A percentile compares a stretch with the other conserved stretches of the same genome.
Conservation (phyloP, 306 rosid genomes). For the Prunus kanzakura region DNA sequence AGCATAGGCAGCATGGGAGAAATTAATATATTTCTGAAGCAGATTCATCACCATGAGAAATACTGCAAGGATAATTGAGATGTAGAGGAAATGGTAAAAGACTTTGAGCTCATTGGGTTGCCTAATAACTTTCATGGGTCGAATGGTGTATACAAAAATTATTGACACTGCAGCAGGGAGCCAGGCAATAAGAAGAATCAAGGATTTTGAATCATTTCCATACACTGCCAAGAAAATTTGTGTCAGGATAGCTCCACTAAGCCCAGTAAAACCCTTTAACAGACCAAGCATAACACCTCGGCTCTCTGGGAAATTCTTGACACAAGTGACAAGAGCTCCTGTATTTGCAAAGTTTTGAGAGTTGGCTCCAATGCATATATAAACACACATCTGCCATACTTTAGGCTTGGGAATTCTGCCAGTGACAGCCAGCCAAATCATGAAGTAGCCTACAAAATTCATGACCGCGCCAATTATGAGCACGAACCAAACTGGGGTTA, state of each 20-base stretch:
- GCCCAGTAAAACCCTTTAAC: conserved; percentile 34
- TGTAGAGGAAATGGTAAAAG: conserved; percentile 21
- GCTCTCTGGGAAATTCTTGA: conserved; percentile 45
- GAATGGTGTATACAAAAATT: conserved; percentile 21
- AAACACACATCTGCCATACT: conserved; percentile 34
- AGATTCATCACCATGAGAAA: conserved; percentile 29
- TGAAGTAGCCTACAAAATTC: conserved; percentile 30
- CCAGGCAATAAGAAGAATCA: conserved; percentile 38
- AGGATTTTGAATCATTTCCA: conserved; percentile 19
- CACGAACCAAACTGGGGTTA: conserved; percentile 34
- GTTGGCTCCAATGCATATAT: conserved; percentile 34
- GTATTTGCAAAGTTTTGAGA: conserved; percentile 37
- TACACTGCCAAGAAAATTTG: conserved; percentile 36
- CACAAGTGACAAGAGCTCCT: conserved; percentile 31
- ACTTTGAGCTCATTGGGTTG: conserved; percentile 23
- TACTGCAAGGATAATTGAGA: conserved; percentile 22
- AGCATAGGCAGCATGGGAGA: conserved; percentile 15
- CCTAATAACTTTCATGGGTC: conserved; percentile 17
- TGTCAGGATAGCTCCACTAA: conserved; percentile 42
- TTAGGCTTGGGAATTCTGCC: conserved; percentile 23
- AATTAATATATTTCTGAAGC: neutral
- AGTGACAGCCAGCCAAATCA: conserved; percentile 30
- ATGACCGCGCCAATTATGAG: conserved; percentile 27
- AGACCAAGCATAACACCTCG: conserved; percentile 39
- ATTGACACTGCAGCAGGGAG: conserved; percentile 31